These are phyloP conservation scores for Candida ulmi DNA, from an alignment of 805 yeast genomes.

Conservation along the genomic window DNA sequence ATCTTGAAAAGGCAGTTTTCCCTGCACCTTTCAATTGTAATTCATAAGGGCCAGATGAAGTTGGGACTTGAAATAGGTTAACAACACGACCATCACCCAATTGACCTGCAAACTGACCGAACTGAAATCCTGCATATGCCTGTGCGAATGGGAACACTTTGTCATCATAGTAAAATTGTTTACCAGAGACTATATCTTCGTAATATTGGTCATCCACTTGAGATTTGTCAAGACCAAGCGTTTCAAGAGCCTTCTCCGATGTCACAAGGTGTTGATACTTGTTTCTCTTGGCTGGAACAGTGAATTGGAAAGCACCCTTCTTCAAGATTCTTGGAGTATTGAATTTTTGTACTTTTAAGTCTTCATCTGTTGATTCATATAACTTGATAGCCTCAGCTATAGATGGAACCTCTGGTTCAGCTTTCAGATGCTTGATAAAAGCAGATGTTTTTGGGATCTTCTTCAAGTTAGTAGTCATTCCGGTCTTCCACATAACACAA, in stretches of 20 bases:
- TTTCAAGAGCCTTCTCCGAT: constrained; percentile 54
- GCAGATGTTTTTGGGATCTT: constrained; percentile 10
- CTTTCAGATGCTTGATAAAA: constrained; percentile 7
- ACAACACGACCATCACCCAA: constrained; percentile 93
- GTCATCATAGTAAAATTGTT: constrained; percentile 33
- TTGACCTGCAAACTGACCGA: constrained; percentile 96
- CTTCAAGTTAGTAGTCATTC: constrained; percentile 7
- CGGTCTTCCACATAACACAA: not conserved
- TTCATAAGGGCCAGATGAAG: constrained; percentile 38
- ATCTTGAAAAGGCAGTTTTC: constrained; percentile 83
- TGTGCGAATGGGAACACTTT: constrained; percentile 76
- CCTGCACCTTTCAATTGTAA: constrained; percentile 92
- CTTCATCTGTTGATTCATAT: constrained; percentile 18
- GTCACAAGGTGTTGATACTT: constrained; percentile 49
- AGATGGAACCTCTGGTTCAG: constrained; percentile 28
- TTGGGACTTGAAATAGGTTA: constrained; percentile 67
- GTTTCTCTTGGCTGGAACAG: constrained; percentile 58
- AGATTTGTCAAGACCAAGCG: constrained; percentile 44
- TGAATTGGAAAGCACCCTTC: constrained; percentile 69
- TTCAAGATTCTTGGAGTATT: constrained; percentile 46
- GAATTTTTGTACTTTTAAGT: constrained; percentile 24
- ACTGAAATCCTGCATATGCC: constrained; percentile 94
- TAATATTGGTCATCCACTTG: constrained; percentile 40
- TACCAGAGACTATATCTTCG: constrained; percentile 58
- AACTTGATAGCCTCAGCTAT: constrained; percentile 24